Percentiles rank a stretch among this genome's conserved stretches.
phyloP scores from a whole-genome alignment of 768 basidiomycete genomes.

The Myochromella boudieri region DNA sequence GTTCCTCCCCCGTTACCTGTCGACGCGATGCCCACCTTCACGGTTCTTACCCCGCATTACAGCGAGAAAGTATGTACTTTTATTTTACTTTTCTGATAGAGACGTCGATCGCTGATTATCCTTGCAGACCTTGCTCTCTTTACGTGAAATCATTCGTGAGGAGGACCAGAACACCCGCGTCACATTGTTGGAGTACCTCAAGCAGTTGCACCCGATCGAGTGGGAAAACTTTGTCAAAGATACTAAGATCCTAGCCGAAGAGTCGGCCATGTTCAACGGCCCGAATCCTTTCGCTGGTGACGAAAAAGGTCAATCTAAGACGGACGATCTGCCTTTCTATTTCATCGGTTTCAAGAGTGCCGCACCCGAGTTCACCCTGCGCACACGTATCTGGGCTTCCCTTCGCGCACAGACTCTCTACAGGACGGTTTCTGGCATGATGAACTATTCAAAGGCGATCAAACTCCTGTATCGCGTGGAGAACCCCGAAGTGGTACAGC shows the following conservation, averaged over 20 bases:
- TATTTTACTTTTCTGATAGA: slow-evolving; percentile 1
- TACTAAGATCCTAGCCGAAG: slow-evolving; percentile 97
- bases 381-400: slow-evolving; percentile 99
- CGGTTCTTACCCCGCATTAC: slow-evolving; percentile 97
- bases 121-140: slow-evolving; percentile 82
- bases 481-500: slow-evolving; percentile 98
- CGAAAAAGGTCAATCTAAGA: slow-evolving; percentile 83
- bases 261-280: slow-evolving; percentile 84
- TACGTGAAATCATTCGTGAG: slow-evolving; percentile 98
- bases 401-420: slow-evolving; percentile 98
- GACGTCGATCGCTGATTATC: neutral
- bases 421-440: slow-evolving; percentile 98
- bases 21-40: slow-evolving; percentile 99
- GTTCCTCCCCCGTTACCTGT: slow-evolving; percentile 93
- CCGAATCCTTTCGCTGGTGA: slow-evolving; percentile 62
- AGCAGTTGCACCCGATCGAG: slow-evolving; percentile 96
- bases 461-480: slow-evolving; percentile 99
- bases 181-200: slow-evolving; percentile 95
- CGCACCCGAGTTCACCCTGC: slow-evolving; percentile 96
- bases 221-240: slow-evolving; percentile 99
- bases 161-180: slow-evolving; percentile 97
- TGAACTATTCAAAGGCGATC: slow-evolving; percentile 99
- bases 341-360: slow-evolving; percentile 99
- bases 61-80: slow-evolving; percentile 78
- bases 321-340: slow-evolving; percentile 95